phyloP scores from a whole-genome alignment of 768 basidiomycete species.

The Calvatia gigantea region DNA sequence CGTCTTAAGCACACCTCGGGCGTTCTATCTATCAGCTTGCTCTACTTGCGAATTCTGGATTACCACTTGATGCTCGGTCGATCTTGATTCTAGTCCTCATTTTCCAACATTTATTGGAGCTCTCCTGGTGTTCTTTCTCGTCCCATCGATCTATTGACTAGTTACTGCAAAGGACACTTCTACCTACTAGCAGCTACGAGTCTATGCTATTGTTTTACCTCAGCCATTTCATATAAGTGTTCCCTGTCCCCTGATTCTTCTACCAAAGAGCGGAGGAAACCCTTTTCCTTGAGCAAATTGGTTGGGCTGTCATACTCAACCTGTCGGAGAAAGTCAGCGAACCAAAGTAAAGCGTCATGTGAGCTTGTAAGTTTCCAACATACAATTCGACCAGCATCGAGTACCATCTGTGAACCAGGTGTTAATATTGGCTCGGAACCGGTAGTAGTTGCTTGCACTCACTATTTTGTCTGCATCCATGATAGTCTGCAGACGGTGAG shows the following conservation, averaged over 20 bases:
- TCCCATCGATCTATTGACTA: constrained; percentile 9
- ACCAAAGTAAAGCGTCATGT: too few species aligned
- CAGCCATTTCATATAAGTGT: constrained; percentile 42
- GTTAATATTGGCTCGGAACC: neutral
- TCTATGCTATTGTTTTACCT: constrained; percentile 13
- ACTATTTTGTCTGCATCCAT: constrained; percentile 57
- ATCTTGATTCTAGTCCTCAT: neutral
- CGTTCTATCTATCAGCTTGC: constrained; percentile 4
- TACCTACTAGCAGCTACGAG: constrained; percentile 4
- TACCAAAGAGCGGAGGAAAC: constrained; percentile 50
- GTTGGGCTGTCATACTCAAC: constrained; percentile 54
- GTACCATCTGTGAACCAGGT: constrained; percentile 14
- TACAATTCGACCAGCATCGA: constrained; percentile 18
- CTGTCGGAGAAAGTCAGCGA: constrained; percentile 15
- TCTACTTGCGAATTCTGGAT: constrained; percentile 4
- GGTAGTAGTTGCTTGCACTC: constrained; percentile 12
- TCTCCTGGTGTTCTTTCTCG: constrained; percentile 2
- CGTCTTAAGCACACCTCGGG: neutral
- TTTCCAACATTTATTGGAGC: constrained; percentile 13
- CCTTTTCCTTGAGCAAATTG: constrained; percentile 48
- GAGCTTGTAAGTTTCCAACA: neutral
- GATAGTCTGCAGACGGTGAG: constrained; percentile 63
- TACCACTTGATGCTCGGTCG: neutral
- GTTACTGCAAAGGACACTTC: constrained; percentile 11
- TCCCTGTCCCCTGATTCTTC: constrained; percentile 57